Percentiles rank a stretch among this genome's conserved stretches.
Conservation (phyloP, 116 monocot species). For the Zostera marina region DNA sequence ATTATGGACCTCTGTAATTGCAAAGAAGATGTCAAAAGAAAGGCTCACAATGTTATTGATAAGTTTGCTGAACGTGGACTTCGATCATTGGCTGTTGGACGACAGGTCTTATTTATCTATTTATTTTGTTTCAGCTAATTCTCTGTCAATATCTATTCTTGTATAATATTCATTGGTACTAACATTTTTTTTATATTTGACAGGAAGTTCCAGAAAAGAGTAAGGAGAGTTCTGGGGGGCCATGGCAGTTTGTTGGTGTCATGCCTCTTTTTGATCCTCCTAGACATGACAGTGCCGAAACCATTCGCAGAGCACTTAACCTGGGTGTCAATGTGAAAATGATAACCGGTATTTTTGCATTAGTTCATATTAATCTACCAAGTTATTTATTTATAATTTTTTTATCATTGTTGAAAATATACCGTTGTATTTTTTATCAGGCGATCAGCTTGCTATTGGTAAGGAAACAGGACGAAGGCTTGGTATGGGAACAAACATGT, state of each 20-base stretch:
- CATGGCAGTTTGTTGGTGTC: constrained; percentile 93
- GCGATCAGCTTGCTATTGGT: constrained; percentile 86
- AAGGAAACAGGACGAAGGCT: constrained; percentile 86
- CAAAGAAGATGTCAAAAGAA: constrained; percentile 70
- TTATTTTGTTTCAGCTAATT: background rate
- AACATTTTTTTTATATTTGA: background rate
- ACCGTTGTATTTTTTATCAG: constrained; percentile 13
- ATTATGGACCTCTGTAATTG: constrained; percentile 60
- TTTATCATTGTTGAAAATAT: background rate
- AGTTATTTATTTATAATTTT: background rate
- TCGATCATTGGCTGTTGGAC: constrained; percentile 68
- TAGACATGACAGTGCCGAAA: constrained; percentile 95
- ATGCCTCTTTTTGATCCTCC: constrained; percentile 92
- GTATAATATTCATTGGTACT: background rate
- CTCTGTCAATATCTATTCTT: background rate
- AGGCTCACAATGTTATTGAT: constrained; percentile 65
- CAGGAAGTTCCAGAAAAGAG: constrained; percentile 82
- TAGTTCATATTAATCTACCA: background rate
- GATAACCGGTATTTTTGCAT: constrained; percentile 58
- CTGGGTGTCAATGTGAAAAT: constrained; percentile 98
- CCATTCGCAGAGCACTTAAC: constrained; percentile 79
- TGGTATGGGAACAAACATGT: constrained; percentile 93
- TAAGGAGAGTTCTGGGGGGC: constrained; percentile 63
- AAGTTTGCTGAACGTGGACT: constrained; percentile 95
- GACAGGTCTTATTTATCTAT: constrained; percentile 33